Conservation (phyloP, 202 grass and related monocot genomes). For the Schoenoplectus tabernaemontani region DNA sequence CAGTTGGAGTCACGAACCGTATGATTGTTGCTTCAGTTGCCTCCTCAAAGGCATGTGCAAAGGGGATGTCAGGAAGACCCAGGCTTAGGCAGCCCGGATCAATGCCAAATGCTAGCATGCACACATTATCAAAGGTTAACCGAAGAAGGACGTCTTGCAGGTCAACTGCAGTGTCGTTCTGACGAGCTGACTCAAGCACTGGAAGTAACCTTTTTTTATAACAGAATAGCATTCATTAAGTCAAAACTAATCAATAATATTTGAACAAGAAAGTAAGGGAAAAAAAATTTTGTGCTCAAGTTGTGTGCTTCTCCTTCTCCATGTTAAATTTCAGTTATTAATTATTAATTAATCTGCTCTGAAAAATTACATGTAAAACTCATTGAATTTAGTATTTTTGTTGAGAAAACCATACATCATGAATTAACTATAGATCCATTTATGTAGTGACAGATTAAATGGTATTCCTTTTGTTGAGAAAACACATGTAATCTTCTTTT, state of each 20-base stretch:
- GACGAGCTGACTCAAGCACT: constrained; percentile 41
- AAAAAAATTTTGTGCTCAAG: too few species aligned
- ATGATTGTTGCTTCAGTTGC: constrained; percentile 87
- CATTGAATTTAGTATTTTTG: neutral
- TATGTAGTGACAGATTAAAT: neutral
- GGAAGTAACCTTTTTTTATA: constrained; percentile 47
- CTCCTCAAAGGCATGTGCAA: constrained; percentile 89
- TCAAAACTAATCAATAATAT: neutral
- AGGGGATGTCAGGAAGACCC: constrained; percentile 75
- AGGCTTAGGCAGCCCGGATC: constrained; percentile 68
- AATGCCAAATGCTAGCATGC: constrained; percentile 90
- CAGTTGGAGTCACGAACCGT: constrained; percentile 68
- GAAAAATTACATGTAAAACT: neutral
- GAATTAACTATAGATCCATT: neutral
- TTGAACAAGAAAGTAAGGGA: neutral
- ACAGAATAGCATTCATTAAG: neutral
- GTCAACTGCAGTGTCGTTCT: constrained; percentile 24
- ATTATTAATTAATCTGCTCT: neutral
- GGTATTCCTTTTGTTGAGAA: too few species aligned
- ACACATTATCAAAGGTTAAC: constrained; percentile 94
- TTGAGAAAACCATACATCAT: neutral
- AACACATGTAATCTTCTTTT: neutral
- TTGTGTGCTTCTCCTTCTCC: neutral
- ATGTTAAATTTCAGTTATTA: neutral
- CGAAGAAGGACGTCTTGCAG: constrained; percentile 88